These are phyloP conservation scores for Yamadazyma conglobata DNA, from an alignment of 1,139 yeast species.

Conservation along the genomic window DNA sequence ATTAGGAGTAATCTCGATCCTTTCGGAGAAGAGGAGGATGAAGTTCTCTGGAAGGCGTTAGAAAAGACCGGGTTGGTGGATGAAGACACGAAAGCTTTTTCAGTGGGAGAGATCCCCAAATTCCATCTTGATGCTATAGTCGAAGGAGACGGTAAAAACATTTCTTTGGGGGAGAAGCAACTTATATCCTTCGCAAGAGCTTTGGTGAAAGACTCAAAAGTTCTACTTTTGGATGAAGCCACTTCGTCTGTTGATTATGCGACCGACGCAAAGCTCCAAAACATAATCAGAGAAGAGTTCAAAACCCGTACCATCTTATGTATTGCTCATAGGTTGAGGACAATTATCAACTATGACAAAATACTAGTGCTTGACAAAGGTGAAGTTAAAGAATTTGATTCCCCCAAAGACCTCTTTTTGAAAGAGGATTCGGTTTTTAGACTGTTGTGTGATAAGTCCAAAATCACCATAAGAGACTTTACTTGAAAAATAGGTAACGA, in stretches of 20 bases:
- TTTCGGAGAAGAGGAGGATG: constrained; percentile 35
- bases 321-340: constrained; percentile 18
- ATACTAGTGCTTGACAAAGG: constrained; percentile 54
- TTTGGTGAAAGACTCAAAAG: constrained; percentile 62
- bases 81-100: constrained; percentile 6
- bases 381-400: constrained; percentile 45
- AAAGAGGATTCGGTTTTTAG: constrained; percentile 35
- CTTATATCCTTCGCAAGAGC: constrained; percentile 75
- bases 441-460: constrained; percentile 39
- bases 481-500: neutral
- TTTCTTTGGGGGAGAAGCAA: constrained; percentile 77
- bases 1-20: constrained; percentile 44
- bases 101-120: constrained; percentile 42
- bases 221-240: constrained; percentile 75
- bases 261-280: constrained; percentile 68
- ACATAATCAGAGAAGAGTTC: constrained; percentile 12
- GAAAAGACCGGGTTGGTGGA: constrained; percentile 40
- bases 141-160: constrained; percentile 72
- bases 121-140: constrained; percentile 66
- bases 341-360: constrained; percentile 29
- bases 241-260: constrained; percentile 80
- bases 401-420: constrained; percentile 40
- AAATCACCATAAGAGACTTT: constrained; percentile 15
- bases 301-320: constrained; percentile 15
- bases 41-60: constrained; percentile 41